Evolutionary conservation across 495 filamentous ascomycete genomes (phyloP), one percentile per base, ranked within the genome.

Genomic region (Cetradonia linearis): DNA sequence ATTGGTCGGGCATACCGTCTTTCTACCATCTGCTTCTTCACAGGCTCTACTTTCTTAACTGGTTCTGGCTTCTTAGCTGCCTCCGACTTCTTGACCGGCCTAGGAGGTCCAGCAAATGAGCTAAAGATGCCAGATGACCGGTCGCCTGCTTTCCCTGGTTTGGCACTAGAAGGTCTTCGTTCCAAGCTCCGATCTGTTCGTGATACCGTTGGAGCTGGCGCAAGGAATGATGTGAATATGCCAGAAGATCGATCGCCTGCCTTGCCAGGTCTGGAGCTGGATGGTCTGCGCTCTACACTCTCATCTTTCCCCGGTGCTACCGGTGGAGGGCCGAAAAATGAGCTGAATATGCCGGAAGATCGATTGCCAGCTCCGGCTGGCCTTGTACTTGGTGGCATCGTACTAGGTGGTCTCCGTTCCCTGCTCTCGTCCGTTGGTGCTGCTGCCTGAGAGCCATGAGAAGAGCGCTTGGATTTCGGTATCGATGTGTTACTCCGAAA

Each of bases 271-370:
- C 31, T 18, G 6, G 13, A 14, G 18, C 6, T 31, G 5, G 49
- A 31, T 31, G 49, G 27, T 25, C 28, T 31, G 2, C 49, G 49
- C 16, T 34, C 49, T 0, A n/a, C 25, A 13, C 42, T 46, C 20
- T 13, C 9, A 23, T 46, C 42, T 5, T 3, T 46, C 42, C 20
- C n/a, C 25, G 20, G 20, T 25, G 28, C 16, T n/a, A 18, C 40
- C 46, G 5, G 60, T 37, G 73, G 30, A n/a, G 61, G 59, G 55
- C 69, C 60, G 50, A 76, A 69, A 27, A 67, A 68, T 69, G 68
- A 68, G 68, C 71, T 47, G 68, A 70, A 5, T 71, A 74, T 60
- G 64, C 72, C 44, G 3, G 56, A 60, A 5, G 57, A 47, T 16
- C 38, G 56, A 48, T 10, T n/a, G 33, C 28, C 30, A 33, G 40